Evolutionary conservation across 352 stramenopile genomes (phyloP), one percentile per base, ranked within the genome.

Genomic region (Phytophthora hibernalis): DNA sequence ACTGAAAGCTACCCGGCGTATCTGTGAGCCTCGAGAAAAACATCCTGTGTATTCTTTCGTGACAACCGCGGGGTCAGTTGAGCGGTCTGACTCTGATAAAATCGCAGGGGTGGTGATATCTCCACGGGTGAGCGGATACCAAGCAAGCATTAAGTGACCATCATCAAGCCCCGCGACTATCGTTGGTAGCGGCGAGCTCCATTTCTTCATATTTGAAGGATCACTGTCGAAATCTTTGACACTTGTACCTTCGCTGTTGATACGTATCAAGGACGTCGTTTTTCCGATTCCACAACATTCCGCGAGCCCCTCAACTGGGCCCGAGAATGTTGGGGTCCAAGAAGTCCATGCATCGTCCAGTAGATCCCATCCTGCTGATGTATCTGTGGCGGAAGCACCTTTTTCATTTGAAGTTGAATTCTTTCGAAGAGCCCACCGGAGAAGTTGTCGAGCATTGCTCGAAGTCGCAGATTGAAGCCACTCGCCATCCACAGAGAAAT

Each of bases 391-490:
- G 20, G 38, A 5, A 24, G 15, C 24, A 35, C 52, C 35, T 9
- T 51, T 45, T 16, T 55, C 64, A 15, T 22, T 50, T 57, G 42
- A 31, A 54, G 21, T 8, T 18, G 56, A 20, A 8, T 72, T 53
- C 6, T 68, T 50, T 5, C 63, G 48, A 0, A 92, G 60, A 56
- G 71, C 30, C 89, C 90, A 97, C 1, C 85, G 86, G 42, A 96
- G 53, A 0, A 96, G 45, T 54, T 97, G 84, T 42, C 63, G 69
- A 28, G 83, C 79, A 0, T 70, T 57, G n/a, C 77, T 77, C 1
- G 72, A 82, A 0, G 77, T 93, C 0, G 81, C 77, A 11, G 83
- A 91, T 45, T 91, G 85, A 12, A 97, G 63, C 73, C 85, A 93
- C 12, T 67, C 50, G 2, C 69, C 68, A 50, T 92, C 72, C 3